Percentiles rank a stretch among this genome's conserved stretches.
Conservation (phyloP, 192 early-diverging fungal species). For the Allomyces arbusculus region DNA sequence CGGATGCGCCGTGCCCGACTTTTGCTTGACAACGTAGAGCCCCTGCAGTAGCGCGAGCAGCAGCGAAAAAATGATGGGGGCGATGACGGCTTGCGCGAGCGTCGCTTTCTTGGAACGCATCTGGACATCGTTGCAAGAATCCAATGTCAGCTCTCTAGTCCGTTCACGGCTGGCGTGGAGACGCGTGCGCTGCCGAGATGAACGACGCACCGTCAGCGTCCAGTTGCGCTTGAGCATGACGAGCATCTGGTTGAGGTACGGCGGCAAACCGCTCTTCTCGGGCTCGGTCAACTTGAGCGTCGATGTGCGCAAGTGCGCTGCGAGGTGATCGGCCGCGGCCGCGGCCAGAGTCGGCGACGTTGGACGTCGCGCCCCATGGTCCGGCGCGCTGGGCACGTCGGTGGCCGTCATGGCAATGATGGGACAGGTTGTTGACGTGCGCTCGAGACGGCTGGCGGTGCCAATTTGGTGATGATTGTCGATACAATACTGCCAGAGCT, state of each 20-base stretch:
- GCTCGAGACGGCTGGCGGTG: too few species aligned
- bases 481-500: too few species aligned
- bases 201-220: slow-evolving; percentile 30
- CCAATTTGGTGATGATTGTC: too few species aligned
- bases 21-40: slow-evolving; percentile 6
- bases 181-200: neutral
- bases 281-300: neutral
- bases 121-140: slow-evolving; percentile 3
- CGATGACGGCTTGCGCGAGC: slow-evolving; percentile 27
- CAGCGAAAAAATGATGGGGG: slow-evolving; percentile 45
- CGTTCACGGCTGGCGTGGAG: neutral
- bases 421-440: too few species aligned
- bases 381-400: too few species aligned
- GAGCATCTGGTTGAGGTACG: slow-evolving; percentile 28
- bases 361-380: too few species aligned
- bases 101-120: slow-evolving; percentile 33
- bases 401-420: too few species aligned
- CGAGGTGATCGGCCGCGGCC: too few species aligned
- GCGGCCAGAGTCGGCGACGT: too few species aligned
- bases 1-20: slow-evolving; percentile 22
- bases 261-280: slow-evolving; percentile 5
- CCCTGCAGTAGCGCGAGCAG: slow-evolving; percentile 31
- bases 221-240: slow-evolving; percentile 48
- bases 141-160: neutral
- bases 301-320: too few species aligned